Evolutionary conservation across 108 stramenopile genomes (phyloP), one percentile per base, ranked within the genome.

Genomic region (Nitzschia sp.): DNA sequence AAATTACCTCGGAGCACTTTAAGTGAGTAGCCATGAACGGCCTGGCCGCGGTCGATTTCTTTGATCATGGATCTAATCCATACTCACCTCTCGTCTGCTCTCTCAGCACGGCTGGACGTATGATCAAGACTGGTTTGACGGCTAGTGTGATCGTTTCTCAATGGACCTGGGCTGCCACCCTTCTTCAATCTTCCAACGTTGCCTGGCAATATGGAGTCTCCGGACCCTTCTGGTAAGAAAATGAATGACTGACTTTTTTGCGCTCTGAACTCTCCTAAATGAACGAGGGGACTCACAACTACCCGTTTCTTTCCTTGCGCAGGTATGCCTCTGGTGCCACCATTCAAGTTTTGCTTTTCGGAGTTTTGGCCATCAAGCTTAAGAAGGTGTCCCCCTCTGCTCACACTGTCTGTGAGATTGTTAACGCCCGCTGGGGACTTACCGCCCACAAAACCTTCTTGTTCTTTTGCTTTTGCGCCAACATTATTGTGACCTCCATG

Each of bases 121-220:
- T 80, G 66, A 87, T 97, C 69, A 95, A 94, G 79, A 95, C 93
- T 11, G 96, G 96, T 25, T 85, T 97, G 27, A 95, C 92, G 34
- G 96, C 96, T 6, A 81, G 88, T 55, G 94, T 94, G 49, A 92
- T 97, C 71, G 91, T 94, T 24, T 86, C 85, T 55, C 89, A 94
- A 69, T 97, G 96, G 96, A 97, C 96, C 54, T 97, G 96, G 96
- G 96, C 94, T 13, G 94, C 96, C 21, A 95, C 96, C 24, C 90
- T 97, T 36, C 93, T 97, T 46, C 96, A 97, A 73, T 90, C 88
- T 57, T 92, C 92, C 56, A 97, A 97, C 70, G 96, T 97, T 23
- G 96, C 96, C n/a, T 97, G 89, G 88, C 59, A 78, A 19, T 97
- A 93, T 61, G 96, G 96, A 60, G 93, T 96, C 24, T 91, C 91